A percentile compares a stretch with the other conserved stretches of the same genome.
Conservation (phyloP, 1,284 basidiomycete species). For the Kwoniella shivajii region DNA sequence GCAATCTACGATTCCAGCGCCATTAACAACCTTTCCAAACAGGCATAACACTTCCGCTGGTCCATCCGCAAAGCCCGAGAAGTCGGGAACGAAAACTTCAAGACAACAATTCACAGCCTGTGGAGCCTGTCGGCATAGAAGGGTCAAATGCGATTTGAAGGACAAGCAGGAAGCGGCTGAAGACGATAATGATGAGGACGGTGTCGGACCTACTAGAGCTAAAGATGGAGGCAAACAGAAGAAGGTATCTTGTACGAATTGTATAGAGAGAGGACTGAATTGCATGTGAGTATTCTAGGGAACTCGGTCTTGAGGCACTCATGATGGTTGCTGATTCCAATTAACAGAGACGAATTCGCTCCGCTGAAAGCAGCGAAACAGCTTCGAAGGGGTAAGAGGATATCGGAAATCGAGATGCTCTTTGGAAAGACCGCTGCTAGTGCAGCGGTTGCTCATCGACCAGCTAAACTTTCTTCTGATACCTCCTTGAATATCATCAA, state of each 20-base stretch:
- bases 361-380: slow-evolving; percentile 84
- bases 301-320: too few species aligned
- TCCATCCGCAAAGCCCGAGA: background rate
- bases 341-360: slow-evolving; percentile 73
- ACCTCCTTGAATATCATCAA: slow-evolving; percentile 16
- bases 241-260: slow-evolving; percentile 72
- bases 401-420: slow-evolving; percentile 71
- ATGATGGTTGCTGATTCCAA: background rate
- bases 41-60: slow-evolving; percentile 1
- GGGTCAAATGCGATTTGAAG: slow-evolving; percentile 56
- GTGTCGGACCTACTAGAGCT: slow-evolving; percentile 54
- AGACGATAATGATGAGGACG: slow-evolving; percentile 15
- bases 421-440: slow-evolving; percentile 41
- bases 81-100: slow-evolving; percentile 53
- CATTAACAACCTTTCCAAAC: background rate
- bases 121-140: slow-evolving; percentile 82
- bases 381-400: slow-evolving; percentile 74
- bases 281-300: slow-evolving; percentile 67
- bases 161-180: slow-evolving; percentile 45
- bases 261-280: slow-evolving; percentile 78
- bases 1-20: slow-evolving; percentile 13
- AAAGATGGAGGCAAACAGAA: slow-evolving; percentile 44
- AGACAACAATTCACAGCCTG: slow-evolving; percentile 83
- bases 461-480: slow-evolving; percentile 22
- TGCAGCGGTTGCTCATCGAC: slow-evolving; percentile 34